phyloP scores from a whole-genome alignment of 139 green algal genomes.

The Picochlorum sp. region DNA sequence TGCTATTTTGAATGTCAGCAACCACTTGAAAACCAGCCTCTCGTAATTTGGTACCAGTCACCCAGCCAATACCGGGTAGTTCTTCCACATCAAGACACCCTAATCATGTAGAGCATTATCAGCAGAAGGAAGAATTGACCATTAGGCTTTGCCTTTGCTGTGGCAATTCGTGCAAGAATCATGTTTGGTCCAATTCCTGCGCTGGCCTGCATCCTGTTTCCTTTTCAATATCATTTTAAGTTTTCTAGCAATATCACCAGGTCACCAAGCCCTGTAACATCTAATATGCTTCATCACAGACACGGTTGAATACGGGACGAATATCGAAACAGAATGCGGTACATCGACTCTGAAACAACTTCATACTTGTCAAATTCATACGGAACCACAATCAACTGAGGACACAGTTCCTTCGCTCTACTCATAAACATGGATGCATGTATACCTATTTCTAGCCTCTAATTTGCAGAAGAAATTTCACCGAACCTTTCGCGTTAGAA shows the following conservation, averaged over 20 bases:
- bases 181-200: slow-evolving; percentile 60
- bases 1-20: slow-evolving; percentile 32
- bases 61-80: slow-evolving; percentile 83
- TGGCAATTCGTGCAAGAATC: slow-evolving; percentile 61
- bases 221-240: slow-evolving; percentile 43
- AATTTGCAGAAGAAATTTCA: slow-evolving; percentile 88
- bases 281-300: slow-evolving; percentile 94
- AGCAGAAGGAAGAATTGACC: slow-evolving; percentile 27
- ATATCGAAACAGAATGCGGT: slow-evolving; percentile 65
- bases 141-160: slow-evolving; percentile 53
- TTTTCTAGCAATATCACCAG: slow-evolving; percentile 29
- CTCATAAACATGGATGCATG: slow-evolving; percentile 77
- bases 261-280: slow-evolving; percentile 76
- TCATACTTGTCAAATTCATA: slow-evolving; percentile 94
- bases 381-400: slow-evolving; percentile 79
- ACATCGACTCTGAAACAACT: slow-evolving; percentile 70
- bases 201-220: slow-evolving; percentile 52
- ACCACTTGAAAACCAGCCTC: slow-evolving; percentile 50
- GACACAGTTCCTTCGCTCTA: slow-evolving; percentile 77
- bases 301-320: slow-evolving; percentile 71
- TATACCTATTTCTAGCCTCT: slow-evolving; percentile 70
- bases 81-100: slow-evolving; percentile 32
- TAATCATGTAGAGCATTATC: not conserved
- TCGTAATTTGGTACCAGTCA: slow-evolving; percentile 45
- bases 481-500: slow-evolving; percentile 59